These are phyloP conservation scores for Colletotrichum sojae DNA, from an alignment of 2,329 filamentous ascomycete species.

Conservation along the genomic window DNA sequence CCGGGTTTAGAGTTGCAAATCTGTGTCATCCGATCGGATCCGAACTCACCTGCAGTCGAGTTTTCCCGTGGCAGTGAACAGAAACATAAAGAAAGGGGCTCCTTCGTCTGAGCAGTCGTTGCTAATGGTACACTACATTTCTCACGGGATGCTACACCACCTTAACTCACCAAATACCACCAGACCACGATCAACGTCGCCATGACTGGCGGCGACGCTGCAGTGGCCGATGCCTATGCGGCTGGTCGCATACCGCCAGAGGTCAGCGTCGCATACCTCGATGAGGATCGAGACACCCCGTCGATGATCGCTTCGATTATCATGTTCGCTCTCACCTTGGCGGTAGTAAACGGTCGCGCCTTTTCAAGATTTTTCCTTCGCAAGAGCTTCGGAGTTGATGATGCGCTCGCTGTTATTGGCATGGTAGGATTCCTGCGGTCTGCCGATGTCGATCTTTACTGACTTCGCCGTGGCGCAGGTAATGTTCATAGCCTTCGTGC, in stretches of 20 bases:
- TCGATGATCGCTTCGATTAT: conserved; percentile 57
- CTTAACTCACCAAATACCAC: not conserved
- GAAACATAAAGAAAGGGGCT: conserved; percentile 24
- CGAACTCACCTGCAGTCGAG: conserved; percentile 17
- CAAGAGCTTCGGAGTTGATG: conserved; percentile 55
- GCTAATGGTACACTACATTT: not conserved
- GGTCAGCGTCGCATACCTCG: conserved; percentile 52
- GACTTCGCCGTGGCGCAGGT: conserved; percentile 22
- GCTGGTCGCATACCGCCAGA: conserved; percentile 53
- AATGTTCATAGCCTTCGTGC: conserved; percentile 58
- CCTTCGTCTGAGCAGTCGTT: not conserved
- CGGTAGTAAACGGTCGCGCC: conserved; percentile 53
- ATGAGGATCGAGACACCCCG: conserved; percentile 53
- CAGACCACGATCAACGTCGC: conserved; percentile 18
- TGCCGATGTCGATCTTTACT: not conserved
- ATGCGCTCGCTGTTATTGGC: conserved; percentile 53
- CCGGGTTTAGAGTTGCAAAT: conserved; percentile 35
- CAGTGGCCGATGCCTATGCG: conserved; percentile 50
- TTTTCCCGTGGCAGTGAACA: not conserved
- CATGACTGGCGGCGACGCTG: conserved; percentile 36
- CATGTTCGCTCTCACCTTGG: conserved; percentile 51
- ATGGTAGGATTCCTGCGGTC: conserved; percentile 47
- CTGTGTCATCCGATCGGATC: conserved; percentile 39
- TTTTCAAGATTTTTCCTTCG: conserved; percentile 54
- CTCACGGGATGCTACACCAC: conserved; percentile 1